Base-by-base conservation (phyloP, 352 stramenopile genomes). In the Elongisporangium prolatum region DNA sequence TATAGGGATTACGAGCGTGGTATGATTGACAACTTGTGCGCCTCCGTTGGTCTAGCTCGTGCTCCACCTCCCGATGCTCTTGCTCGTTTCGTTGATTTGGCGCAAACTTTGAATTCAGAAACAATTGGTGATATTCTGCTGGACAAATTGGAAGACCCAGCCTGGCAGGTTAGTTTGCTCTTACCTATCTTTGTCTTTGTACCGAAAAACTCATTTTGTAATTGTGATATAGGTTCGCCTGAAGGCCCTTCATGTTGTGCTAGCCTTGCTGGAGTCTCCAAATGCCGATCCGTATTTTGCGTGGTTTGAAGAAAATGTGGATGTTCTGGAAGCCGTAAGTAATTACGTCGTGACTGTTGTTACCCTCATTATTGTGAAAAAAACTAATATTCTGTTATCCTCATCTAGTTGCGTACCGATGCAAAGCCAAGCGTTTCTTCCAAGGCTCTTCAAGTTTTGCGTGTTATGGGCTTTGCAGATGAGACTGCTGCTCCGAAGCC, bases 71-170 rank as follows among this genome's bases (percentile, higher is more conserved):
- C 83, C 6, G 86, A 96, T 60, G 83, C 72, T 13, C 62, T 96
- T 9, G 89, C 89, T 64, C 77, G 86, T 1, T 96, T 96, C 60
- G 74, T 96, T 17, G 84, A 96, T 38, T 71, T 96, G 59, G 86
- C 86, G 17, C 86, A 96, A 63, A 94, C 84, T 13, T 69, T 96
- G 1, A 82, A 96, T 60, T 63, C 74, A n/a, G 74, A 91, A 59
- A 91, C 79, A 25, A 92, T 96, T 61, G 84, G 84, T 37, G 84
- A 94, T 28, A 90, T 96, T 20, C 58, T 96, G 48, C 63, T 94
- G 21, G 86, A 96, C 62, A 96, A 96, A 47, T 64, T 96, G 3
- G 84, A 96, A 70, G 84, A 96, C 53, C 65, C 75, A 0, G 81
- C 81, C 38, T 96, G 86, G 86, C 84, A 93, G 68, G 78, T 68